phyloP scores from a whole-genome alignment of 1,139 yeast genomes.

The Pichia sp. region DNA sequence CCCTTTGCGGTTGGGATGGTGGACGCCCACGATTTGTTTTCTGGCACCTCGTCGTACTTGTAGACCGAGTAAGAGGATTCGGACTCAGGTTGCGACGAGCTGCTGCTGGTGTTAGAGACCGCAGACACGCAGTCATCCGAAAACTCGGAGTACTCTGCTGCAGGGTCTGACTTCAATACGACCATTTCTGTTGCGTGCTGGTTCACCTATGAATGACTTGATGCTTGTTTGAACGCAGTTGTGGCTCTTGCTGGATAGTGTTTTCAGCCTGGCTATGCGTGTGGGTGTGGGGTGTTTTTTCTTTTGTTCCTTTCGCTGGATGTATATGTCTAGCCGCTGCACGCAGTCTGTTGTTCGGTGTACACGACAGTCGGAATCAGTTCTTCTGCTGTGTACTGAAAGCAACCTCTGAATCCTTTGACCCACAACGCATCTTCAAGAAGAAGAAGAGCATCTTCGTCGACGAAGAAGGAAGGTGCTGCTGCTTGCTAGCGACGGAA shows the following conservation, averaged over 20 bases:
- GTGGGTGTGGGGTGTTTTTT: not conserved
- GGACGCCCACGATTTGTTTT: conserved; percentile 87
- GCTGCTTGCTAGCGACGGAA: not conserved
- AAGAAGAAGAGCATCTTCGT: not conserved
- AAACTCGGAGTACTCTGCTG: conserved; percentile 21
- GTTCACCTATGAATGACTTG: not conserved
- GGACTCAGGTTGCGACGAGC: not conserved
- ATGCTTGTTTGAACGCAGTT: not conserved
- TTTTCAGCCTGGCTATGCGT: not conserved
- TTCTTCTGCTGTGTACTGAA: not conserved
- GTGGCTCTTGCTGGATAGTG: too few relatives aligned
- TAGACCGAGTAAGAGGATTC: conserved; percentile 36
- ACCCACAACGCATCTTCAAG: too few relatives aligned
- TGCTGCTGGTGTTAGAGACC: not conserved
- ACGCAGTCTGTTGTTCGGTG: not conserved
- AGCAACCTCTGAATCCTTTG: not conserved
- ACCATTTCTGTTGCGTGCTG: conserved; percentile 6
- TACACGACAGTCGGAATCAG: not conserved
- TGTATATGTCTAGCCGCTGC: not conserved
- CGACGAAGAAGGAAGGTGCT: not conserved
- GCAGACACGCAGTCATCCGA: not conserved
- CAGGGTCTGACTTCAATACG: conserved; percentile 28
- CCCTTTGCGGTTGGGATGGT: conserved; percentile 85
- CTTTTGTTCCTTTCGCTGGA: not conserved
- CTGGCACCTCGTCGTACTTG: conserved; percentile 69